Base-by-base conservation (phyloP, 331 rosid species). In the Stylosanthes scabra region DNA sequence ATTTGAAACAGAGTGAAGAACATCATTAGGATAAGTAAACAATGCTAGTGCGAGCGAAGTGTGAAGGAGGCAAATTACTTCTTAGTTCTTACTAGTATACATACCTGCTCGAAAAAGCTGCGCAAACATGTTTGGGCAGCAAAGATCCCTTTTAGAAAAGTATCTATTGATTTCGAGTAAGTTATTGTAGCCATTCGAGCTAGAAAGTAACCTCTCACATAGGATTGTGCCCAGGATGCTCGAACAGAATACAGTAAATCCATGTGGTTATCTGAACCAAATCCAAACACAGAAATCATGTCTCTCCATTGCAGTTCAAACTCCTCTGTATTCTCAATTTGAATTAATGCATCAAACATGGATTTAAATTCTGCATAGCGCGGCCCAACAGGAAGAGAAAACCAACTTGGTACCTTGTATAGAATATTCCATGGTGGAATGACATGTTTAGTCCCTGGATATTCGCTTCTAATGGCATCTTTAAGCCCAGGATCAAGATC, bases 241-340 rank as follows among this genome's bases (percentile, higher is more conserved):
- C 97, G 87, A 49, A 81, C 74, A 16, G 91, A 81, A 74, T 83
- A 86, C 42, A 92, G 85, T 56, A 95, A 80, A 71, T 77, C 84
- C 28, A 75, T 39, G 52, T 95, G 99, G 70, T 82, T 88, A 71
- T 95, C 99, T 9, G 92, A 58, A 77, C 83, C 81, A 27, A 95
- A 86, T 73, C 84, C 96, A 76, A 86, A 92, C 70, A 84, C 46
- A 1, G 97, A 76, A 73, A 84, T 77, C 93, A 87, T 86, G 82
- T 86, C 96, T 81, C 82, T 86, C 99, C 99, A 95, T 63, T 84
- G 93, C 66, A 82, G 86, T 62, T 90, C 99, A 76, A 95, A 92
- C 47, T 86, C 97, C 59, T 95, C 97, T 28, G 88, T 67, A 79
- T 66, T 86, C 85, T 90, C 97, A 86, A 84, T 72, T 63, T 83